Evolutionary conservation across 768 basidiomycete genomes (phyloP), one percentile per base, ranked within the genome.

Genomic region (Xanthoconium purpureum): DNA sequence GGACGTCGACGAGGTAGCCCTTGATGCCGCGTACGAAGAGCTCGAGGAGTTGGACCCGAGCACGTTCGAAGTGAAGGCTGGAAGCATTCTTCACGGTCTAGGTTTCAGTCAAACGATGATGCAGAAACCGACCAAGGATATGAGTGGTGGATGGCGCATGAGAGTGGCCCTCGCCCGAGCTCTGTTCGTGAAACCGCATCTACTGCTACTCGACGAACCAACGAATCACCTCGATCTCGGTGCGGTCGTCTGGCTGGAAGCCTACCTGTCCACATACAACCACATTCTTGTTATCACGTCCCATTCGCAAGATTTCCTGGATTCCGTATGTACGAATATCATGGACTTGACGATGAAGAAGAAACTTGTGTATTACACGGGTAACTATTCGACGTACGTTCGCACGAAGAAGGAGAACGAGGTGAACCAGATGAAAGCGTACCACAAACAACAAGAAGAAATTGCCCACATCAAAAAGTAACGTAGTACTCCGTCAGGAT

Each of bases 261-360:
- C 96, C 12, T 99, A 99, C 74, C 80, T 98, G 40, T 90, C 93
- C 32, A 97, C 93, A 33, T 99, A 99, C 77, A 97, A 96, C 77
- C 96, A 99, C 72, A 98, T 99, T 71, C 84, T 99, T 63, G 91
- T 97, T 68, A 89, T 94, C 78, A 96, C 94, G 9, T 94, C 89
- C 47, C 96, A 99, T 77, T 98, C 96, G n/a, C 91, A 94, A 71
- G 96, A 98, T 78, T 98, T 98, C 80, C 93, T 98, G 92, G 96
- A 98, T 74, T 85, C 82, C 36, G 86, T 98, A 46, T 98, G 96
- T 77, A 98, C 96, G 63, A 94, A 98, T 73, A 87, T 98, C 77
- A 96, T 98, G 91, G 96, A 98, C 67, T 78, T 98, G 56, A 95
- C 94, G 60, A 70, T 78, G 63, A 89, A 89, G 79, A 97, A 96